A percentile compares a stretch with the other conserved stretches of the same genome.
phyloP scores from a whole-genome alignment of 78 protist species.

The Dictyostelium firmibasis region DNA sequence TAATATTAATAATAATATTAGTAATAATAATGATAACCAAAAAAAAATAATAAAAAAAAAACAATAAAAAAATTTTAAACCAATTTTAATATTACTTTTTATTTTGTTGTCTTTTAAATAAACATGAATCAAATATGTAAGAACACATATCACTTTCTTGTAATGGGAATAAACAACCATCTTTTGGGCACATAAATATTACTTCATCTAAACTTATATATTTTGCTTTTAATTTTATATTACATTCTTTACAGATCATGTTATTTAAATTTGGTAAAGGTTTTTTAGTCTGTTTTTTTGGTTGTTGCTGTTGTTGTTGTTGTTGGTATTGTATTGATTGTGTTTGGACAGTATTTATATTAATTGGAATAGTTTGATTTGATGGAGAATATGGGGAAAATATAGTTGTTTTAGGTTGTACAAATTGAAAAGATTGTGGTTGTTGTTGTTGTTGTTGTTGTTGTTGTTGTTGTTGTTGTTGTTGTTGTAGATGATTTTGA shows the following conservation, averaged over 20 bases:
- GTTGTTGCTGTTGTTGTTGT: background rate
- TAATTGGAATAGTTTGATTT: background rate
- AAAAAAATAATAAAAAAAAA: background rate
- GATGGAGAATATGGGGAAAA: background rate
- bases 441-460: too few relatives aligned
- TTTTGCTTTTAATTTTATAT: background rate
- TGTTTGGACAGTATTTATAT: too few relatives aligned
- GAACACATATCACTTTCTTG: background rate
- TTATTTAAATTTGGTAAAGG: background rate
- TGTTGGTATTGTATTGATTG: background rate
- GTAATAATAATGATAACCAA: too few relatives aligned
- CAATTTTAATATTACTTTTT: background rate
- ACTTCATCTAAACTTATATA: background rate
- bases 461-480: background rate
- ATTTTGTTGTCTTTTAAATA: background rate
- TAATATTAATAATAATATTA: background rate
- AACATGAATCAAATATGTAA: background rate
- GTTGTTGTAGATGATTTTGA: background rate
- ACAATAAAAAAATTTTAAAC: background rate
- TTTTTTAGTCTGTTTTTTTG: background rate
- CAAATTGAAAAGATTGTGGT: background rate
- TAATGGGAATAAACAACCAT: slow-evolving; percentile 4
- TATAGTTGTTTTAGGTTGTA: background rate
- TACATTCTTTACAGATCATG: background rate
- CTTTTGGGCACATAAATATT: background rate